Evolutionary conservation across 2,329 filamentous ascomycete species (phyloP), one percentile per base, ranked within the genome.

Genomic region (Onygenales sp.): DNA sequence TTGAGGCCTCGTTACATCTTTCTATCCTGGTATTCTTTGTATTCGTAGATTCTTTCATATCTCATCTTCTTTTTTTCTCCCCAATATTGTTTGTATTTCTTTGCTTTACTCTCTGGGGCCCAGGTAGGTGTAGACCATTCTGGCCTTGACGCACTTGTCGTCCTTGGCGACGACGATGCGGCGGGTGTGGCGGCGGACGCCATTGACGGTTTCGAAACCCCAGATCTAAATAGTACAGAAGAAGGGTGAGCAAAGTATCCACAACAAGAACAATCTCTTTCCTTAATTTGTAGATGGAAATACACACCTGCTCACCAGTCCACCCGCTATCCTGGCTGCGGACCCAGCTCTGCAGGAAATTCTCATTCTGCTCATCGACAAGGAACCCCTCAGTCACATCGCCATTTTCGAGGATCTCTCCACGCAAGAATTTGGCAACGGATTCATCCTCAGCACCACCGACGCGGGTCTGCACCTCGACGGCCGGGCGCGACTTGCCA

Each of bases 331-430:
- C 71, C 43, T 72, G 56, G 60, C 75, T 81, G 51, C 70, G 68
- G 21, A 76, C 79, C 55, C 64, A 75, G 57, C 69, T 76, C 65
- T 82, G 71, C 31, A 83, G 57, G 54, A 74, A 71, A 38, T 64
- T 58, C 14, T 72, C 70, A 50, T 75, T 70, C 0, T 68, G 67
- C 70, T 1, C 76, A 73, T 80, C 82, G 50, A 78, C 74, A 13
- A 81, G 62, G 78, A 85, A 90, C 33, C 79, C 80, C 48, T 75
- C 69, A 57, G 74, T 75, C 52, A 84, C 74, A 54, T 72, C 81
- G 4, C 75, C 79, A 62, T 84, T 80, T n/a, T 73, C 67, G 31
- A 74, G 60, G 41, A 64, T 63, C 58, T 74, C 69, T 0, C 69
- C 72, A 17, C 58, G 62, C 52, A 75, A 55, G 59, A 74, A 75